Conservation (phyloP, 208 protist genomes). For the Leishmania mexicana region DNA sequence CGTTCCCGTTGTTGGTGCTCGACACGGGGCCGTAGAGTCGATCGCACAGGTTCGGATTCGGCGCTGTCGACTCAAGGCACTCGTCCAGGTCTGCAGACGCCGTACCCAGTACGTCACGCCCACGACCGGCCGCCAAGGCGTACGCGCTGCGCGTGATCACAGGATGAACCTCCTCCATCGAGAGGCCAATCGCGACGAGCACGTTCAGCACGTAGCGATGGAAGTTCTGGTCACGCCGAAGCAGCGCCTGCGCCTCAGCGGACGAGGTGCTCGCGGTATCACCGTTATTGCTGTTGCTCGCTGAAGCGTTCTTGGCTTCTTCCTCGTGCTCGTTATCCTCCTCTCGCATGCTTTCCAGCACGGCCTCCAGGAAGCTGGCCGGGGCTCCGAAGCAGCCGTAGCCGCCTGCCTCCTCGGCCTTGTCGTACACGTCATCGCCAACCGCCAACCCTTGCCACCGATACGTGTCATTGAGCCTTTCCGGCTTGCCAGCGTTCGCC, state of each 20-base stretch:
- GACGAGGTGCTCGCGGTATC: conserved; percentile 15
- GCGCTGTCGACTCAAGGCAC: conserved; percentile 9
- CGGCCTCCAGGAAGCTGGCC: conserved; percentile 19
- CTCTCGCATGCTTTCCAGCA: conserved; percentile 32
- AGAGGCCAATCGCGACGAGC: conserved; percentile 53
- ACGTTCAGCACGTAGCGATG: conserved; percentile 59
- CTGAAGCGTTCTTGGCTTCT: conserved; percentile 4
- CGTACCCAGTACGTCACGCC: conserved; percentile 42
- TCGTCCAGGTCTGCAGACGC: conserved; percentile 33
- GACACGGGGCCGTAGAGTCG: conserved; percentile 11
- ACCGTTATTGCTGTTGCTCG: conserved; percentile 20
- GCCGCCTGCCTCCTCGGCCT: not conserved
- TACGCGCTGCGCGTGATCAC: conserved; percentile 47
- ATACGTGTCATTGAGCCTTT: not conserved
- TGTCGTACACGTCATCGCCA: conserved; percentile 5
- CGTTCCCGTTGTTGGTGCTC: not conserved
- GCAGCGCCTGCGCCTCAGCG: conserved; percentile 18
- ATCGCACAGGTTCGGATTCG: conserved; percentile 21
- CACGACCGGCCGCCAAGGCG: conserved; percentile 26
- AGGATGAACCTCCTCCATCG: conserved; percentile 52
- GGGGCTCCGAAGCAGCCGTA: conserved; percentile 20
- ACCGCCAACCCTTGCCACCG: conserved; percentile 16
- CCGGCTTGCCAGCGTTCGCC: not conserved
- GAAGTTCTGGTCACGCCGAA: conserved; percentile 42
- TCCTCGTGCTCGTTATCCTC: conserved; percentile 27